Base-by-base conservation (phyloP, 768 basidiomycete genomes). In the Tulasnella calospora region DNA sequence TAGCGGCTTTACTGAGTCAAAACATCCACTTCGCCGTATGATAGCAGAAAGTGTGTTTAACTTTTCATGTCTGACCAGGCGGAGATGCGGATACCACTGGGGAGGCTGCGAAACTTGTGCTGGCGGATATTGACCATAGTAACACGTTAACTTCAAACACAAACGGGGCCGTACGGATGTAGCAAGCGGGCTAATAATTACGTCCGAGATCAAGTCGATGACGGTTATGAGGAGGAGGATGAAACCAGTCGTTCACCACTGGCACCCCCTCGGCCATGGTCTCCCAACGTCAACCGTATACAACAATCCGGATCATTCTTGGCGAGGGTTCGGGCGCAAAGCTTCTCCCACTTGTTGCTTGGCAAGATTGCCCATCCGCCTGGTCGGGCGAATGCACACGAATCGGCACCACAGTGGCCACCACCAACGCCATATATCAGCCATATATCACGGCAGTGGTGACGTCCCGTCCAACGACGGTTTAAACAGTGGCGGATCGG, bases 301-400 rank as follows among this genome's bases (percentile, higher is more conserved):
- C 46, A 27, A 19, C 74, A n/a, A 47, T 55, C 74, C 6, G n/a
- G 44, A 17, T 76, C 74, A 57, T 57, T 76, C 35, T 47, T 76
- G 30, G 44, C n/a, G 3, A 12, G 74, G 38, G 10, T 76, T 10
- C n/a, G 55, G 8, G 61, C 74, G 4, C 33, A 51, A 17, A 76
- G 74, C 47, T 76, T 76, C 74, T 30, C 74, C 3, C 55, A 57
- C 27, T n/a, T 57, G 55, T 57, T 23, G 55, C n/a, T 57, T 12
- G 55, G 55, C 21, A 23, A 23, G 55, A 57, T 57, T 57, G 1
- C 55, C 6, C 55, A 57, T 30, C 55, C 55, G 9, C n/a, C n/a
- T 12, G 55, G 55, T 9, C 23, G 55, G n/a, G 55, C 21, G 8
- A n/a, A 2, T 10, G 23, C 7, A 12, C 55, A 57, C n/a, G 55